Conservation (phyloP, 2,329 filamentous ascomycete species). For the Lasiodiplodia theobromae region DNA sequence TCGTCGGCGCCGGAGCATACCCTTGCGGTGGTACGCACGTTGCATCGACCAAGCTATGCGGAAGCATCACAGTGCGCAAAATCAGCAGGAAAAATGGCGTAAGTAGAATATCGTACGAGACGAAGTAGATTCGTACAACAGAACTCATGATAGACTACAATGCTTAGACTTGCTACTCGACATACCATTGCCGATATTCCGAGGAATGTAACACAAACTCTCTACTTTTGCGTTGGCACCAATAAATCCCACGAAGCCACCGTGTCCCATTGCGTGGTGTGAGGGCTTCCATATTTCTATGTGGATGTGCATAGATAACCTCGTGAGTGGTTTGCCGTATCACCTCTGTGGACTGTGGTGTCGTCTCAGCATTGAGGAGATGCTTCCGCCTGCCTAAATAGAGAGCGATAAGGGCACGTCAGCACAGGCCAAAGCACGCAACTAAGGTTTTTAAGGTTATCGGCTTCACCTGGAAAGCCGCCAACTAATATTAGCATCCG, state of each 20-base stretch:
- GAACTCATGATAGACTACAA: not conserved
- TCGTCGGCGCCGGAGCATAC: slow-evolving; percentile 73
- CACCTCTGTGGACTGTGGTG: too few relatives aligned
- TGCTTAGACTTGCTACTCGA: not conserved
- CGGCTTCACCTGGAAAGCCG: not conserved
- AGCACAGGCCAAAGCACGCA: slow-evolving; percentile 5
- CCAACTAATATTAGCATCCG: not conserved
- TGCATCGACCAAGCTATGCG: slow-evolving; percentile 41
- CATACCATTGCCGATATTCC: not conserved
- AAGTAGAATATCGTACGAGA: slow-evolving; percentile 25
- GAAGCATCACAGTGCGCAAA: slow-evolving; percentile 24
- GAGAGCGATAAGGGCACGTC: slow-evolving; percentile 6
- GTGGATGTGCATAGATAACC: too few relatives aligned
- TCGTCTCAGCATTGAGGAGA: not conserved
- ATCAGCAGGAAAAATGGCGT: slow-evolving; percentile 21
- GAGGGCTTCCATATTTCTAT: too few relatives aligned
- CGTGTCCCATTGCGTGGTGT: not conserved
- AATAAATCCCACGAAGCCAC: not conserved
- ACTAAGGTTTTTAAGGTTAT: not conserved
- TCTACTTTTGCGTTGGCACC: not conserved
- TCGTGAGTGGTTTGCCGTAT: too few relatives aligned
- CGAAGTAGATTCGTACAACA: not conserved
- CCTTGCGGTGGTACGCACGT: slow-evolving; percentile 81
- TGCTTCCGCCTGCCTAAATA: not conserved
- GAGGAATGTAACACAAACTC: not conserved